These are phyloP conservation scores for Zancudomyces culisetae DNA, from an alignment of 371 early-diverging fungal genomes.

Conservation along the genomic window DNA sequence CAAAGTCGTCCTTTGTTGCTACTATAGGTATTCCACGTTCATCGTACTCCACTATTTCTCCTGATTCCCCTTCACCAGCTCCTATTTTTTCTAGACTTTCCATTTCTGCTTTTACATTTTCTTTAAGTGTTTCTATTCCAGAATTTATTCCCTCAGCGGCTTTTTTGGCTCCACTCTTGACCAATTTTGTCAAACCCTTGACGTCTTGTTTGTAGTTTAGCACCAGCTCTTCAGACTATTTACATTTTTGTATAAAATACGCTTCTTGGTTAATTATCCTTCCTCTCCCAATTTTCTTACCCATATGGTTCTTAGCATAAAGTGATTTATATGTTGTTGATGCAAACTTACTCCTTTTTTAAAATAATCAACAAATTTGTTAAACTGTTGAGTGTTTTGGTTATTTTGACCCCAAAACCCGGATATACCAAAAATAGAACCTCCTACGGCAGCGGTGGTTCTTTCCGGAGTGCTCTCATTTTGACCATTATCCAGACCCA, in stretches of 20 bases:
- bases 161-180: not conserved
- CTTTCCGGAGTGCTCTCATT: too few species aligned
- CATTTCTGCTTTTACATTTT: not conserved
- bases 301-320: too few species aligned
- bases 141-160: not conserved
- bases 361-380: slow-evolving; percentile 15
- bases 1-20: not conserved
- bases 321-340: too few species aligned
- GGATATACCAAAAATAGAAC: slow-evolving; percentile 16
- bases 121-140: not conserved
- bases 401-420: slow-evolving; percentile 17
- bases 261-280: too few species aligned
- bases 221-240: slow-evolving; percentile 20
- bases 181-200: not conserved
- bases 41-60: not conserved
- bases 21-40: slow-evolving; percentile 3
- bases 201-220: slow-evolving; percentile 14
- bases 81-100: not conserved
- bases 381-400: slow-evolving; percentile 13
- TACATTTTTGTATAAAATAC: too few species aligned
- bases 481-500: too few species aligned
- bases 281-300: too few species aligned
- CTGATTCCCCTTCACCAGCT: not conserved
- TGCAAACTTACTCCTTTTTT: slow-evolving; percentile 6
- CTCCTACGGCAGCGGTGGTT: too few species aligned